A percentile compares a stretch with the other conserved stretches of the same genome.
These are phyloP conservation scores for Dalbergia cochinchinensis DNA, from an alignment of 306 rosid species.

Conservation along the genomic window DNA sequence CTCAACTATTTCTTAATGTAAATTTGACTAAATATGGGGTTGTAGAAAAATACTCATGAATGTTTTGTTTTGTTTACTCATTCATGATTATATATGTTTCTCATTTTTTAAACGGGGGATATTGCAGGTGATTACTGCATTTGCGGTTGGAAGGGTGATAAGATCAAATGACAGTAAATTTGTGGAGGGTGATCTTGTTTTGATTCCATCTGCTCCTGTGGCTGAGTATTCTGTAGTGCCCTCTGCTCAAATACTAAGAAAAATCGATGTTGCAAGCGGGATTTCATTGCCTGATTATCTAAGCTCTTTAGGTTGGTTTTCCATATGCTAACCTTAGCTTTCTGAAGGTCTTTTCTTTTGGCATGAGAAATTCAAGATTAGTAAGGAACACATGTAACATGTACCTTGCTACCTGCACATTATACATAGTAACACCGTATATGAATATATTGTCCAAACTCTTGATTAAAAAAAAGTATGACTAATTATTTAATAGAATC, in stretches of 20 bases:
- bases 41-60: too few species aligned
- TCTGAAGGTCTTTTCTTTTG: not conserved
- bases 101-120: not conserved
- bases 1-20: too few species aligned
- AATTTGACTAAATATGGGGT: too few species aligned
- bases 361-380: not conserved
- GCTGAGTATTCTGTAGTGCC: conserved; percentile 57
- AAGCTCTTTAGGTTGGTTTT: conserved; percentile 53
- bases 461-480: too few species aligned
- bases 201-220: conserved; percentile 44
- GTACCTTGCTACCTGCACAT: too few species aligned
- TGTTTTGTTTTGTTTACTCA: not conserved
- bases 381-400: too few species aligned
- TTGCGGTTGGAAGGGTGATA: conserved; percentile 55
- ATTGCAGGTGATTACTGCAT: conserved; percentile 52
- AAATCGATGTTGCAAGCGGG: conserved; percentile 51
- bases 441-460: too few species aligned
- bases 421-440: too few species aligned
- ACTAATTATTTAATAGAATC: too few species aligned
- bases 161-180: conserved; percentile 53
- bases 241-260: conserved; percentile 41
- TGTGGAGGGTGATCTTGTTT: conserved; percentile 54
- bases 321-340: not conserved
- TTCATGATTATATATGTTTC: not conserved
- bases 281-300: conserved; percentile 62